These are phyloP conservation scores for Pseudocercospora pini-densiflorae DNA, from an alignment of 2,329 filamentous ascomycete genomes.

Conservation along the genomic window DNA sequence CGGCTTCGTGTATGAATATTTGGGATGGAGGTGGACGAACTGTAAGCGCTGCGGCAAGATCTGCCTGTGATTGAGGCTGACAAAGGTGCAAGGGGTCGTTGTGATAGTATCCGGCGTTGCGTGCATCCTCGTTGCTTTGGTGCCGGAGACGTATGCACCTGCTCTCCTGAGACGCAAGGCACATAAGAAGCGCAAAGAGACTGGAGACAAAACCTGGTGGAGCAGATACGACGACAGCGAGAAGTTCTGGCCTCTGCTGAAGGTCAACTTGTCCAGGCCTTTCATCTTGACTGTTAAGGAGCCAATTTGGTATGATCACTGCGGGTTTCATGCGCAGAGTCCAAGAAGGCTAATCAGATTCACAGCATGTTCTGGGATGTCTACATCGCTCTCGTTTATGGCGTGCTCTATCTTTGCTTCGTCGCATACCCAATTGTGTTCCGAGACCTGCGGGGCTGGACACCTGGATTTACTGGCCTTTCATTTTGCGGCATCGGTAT, in stretches of 20 bases:
- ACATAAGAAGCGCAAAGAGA: slow-evolving; percentile 66
- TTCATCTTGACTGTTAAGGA: slow-evolving; percentile 79
- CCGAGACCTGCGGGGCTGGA: slow-evolving; percentile 75
- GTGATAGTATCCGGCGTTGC: slow-evolving; percentile 71
- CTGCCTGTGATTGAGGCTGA: not conserved
- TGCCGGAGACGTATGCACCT: slow-evolving; percentile 79
- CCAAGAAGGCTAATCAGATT: not conserved
- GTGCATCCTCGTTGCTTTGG: slow-evolving; percentile 61
- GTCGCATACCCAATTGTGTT: slow-evolving; percentile 90
- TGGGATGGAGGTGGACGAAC: slow-evolving; percentile 88
- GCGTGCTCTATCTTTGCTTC: slow-evolving; percentile 87
- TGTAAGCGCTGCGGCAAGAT: slow-evolving; percentile 51
- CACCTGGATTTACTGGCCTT: slow-evolving; percentile 72
- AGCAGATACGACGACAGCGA: slow-evolving; percentile 76
- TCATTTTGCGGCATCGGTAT: slow-evolving; percentile 74
- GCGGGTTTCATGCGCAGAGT: not conserved
- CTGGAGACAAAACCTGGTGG: slow-evolving; percentile 74
- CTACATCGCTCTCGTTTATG: slow-evolving; percentile 78
- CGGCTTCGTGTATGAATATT: slow-evolving; percentile 75
- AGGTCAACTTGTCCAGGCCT: slow-evolving; percentile 75
- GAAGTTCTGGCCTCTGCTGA: slow-evolving; percentile 69
- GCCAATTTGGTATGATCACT: slow-evolving; percentile 71
- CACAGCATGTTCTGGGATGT: slow-evolving; percentile 72
- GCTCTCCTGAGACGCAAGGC: slow-evolving; percentile 70
- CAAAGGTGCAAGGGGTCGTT: slow-evolving; percentile 55